Percentiles rank a stretch among this genome's conserved stretches.
These are phyloP conservation scores for Stylosanthes scabra DNA, from an alignment of 331 rosid genomes.

Conservation along the genomic window DNA sequence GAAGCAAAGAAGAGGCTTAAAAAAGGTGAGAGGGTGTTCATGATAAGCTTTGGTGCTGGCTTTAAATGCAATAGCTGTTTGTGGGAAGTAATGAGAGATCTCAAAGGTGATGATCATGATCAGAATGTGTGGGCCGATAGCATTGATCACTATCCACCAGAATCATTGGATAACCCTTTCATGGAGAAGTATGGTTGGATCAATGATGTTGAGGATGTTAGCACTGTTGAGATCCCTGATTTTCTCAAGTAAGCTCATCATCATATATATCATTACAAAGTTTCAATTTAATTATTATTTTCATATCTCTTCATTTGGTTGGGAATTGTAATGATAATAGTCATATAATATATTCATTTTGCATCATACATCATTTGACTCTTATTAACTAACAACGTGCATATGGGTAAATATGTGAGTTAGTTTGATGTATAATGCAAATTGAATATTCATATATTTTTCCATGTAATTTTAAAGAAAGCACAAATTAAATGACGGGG, in stretches of 20 bases:
- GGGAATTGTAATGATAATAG: not conserved
- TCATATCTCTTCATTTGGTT: not conserved
- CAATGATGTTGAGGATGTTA: conserved; percentile 57
- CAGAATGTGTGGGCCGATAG: conserved; percentile 77
- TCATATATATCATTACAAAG: too few relatives aligned
- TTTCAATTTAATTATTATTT: too few relatives aligned
- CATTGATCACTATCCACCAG: conserved; percentile 70
- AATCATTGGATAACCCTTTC: conserved; percentile 63
- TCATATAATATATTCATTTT: too few relatives aligned
- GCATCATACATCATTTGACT: too few relatives aligned
- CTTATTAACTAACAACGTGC: too few relatives aligned
- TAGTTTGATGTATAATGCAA: too few relatives aligned
- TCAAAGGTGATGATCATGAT: conserved; percentile 29
- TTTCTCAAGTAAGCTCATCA: conserved; percentile 42
- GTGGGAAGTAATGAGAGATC: conserved; percentile 81
- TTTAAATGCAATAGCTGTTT: conserved; percentile 92
- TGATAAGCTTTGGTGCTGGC: conserved; percentile 94
- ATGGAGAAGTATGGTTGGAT: conserved; percentile 81
- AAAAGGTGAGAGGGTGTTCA: conserved; percentile 63
- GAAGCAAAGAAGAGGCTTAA: conserved; percentile 89
- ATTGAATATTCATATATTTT: too few relatives aligned
- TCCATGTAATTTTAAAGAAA: not conserved
- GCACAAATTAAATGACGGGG: not conserved
- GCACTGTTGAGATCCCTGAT: conserved; percentile 42
- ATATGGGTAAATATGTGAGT: too few relatives aligned